Evolutionary conservation across 805 yeast genomes (phyloP), one percentile per base, ranked within the genome.

Genomic region (Wickerhamomyces mucosus): DNA sequence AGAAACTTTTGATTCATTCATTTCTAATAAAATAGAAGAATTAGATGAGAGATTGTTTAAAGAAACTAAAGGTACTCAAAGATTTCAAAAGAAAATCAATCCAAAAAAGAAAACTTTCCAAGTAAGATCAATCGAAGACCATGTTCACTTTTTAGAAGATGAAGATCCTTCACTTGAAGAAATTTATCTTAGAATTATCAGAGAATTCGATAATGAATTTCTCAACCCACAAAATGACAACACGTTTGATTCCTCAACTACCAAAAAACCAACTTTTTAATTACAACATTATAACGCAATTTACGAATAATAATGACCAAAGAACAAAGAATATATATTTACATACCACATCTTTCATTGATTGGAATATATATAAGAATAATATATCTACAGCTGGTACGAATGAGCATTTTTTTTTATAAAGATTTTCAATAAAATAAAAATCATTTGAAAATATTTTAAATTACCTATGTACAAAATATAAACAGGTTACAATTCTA

Each of bases 71-170:
- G 51, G 51, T n/a, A 14, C 26, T 19, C 9, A 30, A 14, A 43
- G 51, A 38, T 24, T 46, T 19, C 45, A 43, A 29, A 45, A 41
- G 33, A 45, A 40, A 33, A 31, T 36, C 26, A 43, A 41, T 32
- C 51, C 49, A 28, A 45, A 14, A 7, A 23, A 23, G 16, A 23
- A 23, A 28, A 21, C 12, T 33, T 15, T 27, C 40, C n/a, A 42
- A 36, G 24, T 46, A 39, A 18, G 10, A 35, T 7, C 35, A 34
- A 27, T 19, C 32, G 7, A 24, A 45, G 25, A 24, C 31, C 38
- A 45, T 24, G 40, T 46, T 8, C 40, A 43, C 16, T 39, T 41
- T 20, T 27, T 45, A 4, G 41, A 41, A 13, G 45, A 35, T 22
- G 45, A 46, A 18, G 46, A 44, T 19, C 32, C 34, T 10, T 4